phyloP scores from a whole-genome alignment of 148 eudicot species.

The Camellia granthamiana region DNA sequence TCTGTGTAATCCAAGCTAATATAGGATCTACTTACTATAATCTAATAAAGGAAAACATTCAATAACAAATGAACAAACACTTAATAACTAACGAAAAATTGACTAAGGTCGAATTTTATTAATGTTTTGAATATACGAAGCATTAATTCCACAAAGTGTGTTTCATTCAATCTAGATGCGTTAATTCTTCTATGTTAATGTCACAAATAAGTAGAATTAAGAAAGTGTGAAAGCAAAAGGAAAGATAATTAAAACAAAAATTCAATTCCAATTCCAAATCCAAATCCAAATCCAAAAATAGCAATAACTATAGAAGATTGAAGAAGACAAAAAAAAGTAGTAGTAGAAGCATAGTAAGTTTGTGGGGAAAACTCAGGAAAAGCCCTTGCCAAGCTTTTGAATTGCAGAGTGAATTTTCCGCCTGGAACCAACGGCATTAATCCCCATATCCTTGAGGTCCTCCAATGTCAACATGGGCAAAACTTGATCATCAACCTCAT shows the following conservation, averaged over 20 bases:
- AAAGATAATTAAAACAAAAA: neutral
- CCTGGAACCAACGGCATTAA: slow-evolving; percentile 66
- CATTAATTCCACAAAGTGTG: neutral
- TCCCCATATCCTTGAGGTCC: slow-evolving; percentile 84
- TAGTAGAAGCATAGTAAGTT: too few species aligned
- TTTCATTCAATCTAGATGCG: neutral
- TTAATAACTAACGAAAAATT: neutral
- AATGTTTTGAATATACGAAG: neutral
- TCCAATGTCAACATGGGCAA: slow-evolving; percentile 62
- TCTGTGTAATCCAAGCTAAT: neutral
- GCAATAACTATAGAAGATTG: neutral
- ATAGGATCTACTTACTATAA: neutral
- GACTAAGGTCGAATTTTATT: neutral
- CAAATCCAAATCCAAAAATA: neutral
- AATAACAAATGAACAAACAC: neutral
- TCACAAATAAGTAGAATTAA: neutral
- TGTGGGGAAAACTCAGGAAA: slow-evolving; percentile 27
- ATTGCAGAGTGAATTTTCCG: slow-evolving; percentile 59
- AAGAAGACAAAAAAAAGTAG: neutral
- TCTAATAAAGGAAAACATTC: neutral
- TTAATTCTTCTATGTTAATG: neutral
- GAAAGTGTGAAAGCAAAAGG: neutral
- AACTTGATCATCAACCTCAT: slow-evolving; percentile 79
- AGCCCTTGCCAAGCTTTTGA: slow-evolving; percentile 49
- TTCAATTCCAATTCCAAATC: slow-evolving; percentile 14